These are phyloP conservation scores for Rhizophora mangle DNA, from an alignment of 345 rosid species.

Conservation along the genomic window DNA sequence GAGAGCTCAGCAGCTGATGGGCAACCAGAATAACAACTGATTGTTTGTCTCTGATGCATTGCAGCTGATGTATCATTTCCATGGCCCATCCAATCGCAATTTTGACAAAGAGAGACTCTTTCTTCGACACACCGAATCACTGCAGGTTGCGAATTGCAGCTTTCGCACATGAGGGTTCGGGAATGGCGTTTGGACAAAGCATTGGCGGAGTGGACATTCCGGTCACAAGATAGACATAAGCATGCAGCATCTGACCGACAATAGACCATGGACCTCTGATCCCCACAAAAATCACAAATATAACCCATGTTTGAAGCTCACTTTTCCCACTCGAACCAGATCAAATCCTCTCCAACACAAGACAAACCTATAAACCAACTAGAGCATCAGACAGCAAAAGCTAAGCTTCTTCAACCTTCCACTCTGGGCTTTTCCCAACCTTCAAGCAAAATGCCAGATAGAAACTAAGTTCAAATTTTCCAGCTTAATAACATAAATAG, in stretches of 20 bases:
- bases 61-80: conserved; percentile 49
- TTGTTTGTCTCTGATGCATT: conserved; percentile 67
- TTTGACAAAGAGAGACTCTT: conserved; percentile 86
- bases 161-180: conserved; percentile 77
- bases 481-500: neutral
- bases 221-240: conserved; percentile 90
- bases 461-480: neutral
- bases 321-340: conserved; percentile 4
- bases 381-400: conserved; percentile 21
- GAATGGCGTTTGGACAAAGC: conserved; percentile 90
- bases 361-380: conserved; percentile 16
- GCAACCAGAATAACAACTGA: conserved; percentile 83
- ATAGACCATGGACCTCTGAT: conserved; percentile 85
- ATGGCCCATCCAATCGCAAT: conserved; percentile 88
- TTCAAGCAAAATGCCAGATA: conserved; percentile 4
- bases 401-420: conserved; percentile 14
- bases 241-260: conserved; percentile 96
- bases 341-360: conserved; percentile 16
- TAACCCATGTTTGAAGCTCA: conserved; percentile 58
- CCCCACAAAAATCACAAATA: conserved; percentile 89
- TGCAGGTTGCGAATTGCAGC: conserved; percentile 87
- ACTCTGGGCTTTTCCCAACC: conserved; percentile 14
- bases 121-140: conserved; percentile 74
- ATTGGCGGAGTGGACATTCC: conserved; percentile 91
- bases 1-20: conserved; percentile 89